Evolutionary conservation across 2,329 filamentous ascomycete species (phyloP).

Genomic region (Exophiala oligosperma): DNA sequence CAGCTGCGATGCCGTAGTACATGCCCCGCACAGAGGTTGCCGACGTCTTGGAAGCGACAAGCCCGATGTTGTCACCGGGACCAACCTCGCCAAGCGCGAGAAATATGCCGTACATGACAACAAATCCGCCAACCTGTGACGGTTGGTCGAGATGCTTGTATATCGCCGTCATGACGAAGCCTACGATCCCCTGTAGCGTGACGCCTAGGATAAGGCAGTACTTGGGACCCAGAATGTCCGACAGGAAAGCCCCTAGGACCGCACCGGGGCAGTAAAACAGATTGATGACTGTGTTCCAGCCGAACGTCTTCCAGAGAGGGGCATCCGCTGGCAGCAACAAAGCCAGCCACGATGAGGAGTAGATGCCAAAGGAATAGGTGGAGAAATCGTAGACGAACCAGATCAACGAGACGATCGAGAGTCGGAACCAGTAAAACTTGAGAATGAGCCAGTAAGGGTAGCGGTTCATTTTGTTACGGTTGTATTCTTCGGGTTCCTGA

Average conservation of each 20-base stretch:
- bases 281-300: constrained; percentile 87
- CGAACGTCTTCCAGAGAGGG: constrained; percentile 74
- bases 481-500: constrained; percentile 76
- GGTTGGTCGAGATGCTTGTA: constrained; percentile 69
- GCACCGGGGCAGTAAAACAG: constrained; percentile 86
- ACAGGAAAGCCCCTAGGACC: constrained; percentile 71
- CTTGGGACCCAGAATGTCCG: constrained; percentile 76
- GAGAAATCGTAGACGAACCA: constrained; percentile 92
- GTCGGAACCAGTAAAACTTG: constrained; percentile 71
- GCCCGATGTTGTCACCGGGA: constrained; percentile 87
- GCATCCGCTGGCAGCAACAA: constrained; percentile 62
- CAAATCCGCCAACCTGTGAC: constrained; percentile 70
- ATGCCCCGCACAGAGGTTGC: constrained; percentile 85
- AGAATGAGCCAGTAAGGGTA: constrained; percentile 54
- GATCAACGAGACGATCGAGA: constrained; percentile 69
- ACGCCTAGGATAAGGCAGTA: constrained; percentile 73
- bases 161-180: constrained; percentile 84
- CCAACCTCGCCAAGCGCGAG: constrained; percentile 76
- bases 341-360: constrained; percentile 62
- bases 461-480: constrained; percentile 67
- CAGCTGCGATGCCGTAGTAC: constrained; percentile 58
- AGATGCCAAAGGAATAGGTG: constrained; percentile 81
- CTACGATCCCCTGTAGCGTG: constrained; percentile 70
- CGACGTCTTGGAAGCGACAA: constrained; percentile 82
- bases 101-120: constrained; percentile 78